Conservation (phyloP, 805 yeast species). For the Limtongia smithiae region DNA sequence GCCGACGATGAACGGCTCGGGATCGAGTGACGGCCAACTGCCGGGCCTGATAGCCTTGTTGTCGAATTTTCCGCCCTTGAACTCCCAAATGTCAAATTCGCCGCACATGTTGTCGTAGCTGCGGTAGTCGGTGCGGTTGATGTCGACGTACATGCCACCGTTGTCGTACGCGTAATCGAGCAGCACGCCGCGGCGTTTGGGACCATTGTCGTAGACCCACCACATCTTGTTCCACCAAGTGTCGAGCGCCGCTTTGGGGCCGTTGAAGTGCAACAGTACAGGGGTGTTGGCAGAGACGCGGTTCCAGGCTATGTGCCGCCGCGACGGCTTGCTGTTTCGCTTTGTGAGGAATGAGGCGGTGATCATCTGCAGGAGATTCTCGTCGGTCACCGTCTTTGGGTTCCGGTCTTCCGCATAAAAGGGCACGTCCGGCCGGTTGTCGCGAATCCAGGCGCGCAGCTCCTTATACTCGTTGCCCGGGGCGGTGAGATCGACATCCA, state of each 20-base stretch:
- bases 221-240: conserved; percentile 25
- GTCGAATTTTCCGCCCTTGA: background rate
- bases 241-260: conserved; percentile 7
- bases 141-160: conserved; percentile 13
- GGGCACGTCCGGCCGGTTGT: background rate
- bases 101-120: conserved; percentile 7
- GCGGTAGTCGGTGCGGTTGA: background rate
- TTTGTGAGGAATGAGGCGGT: background rate
- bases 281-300: conserved; percentile 14
- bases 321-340: background rate
- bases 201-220: conserved; percentile 10
- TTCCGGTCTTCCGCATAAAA: background rate
- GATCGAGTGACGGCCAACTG: conserved; percentile 9
- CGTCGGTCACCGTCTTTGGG: conserved; percentile 1
- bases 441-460: background rate
- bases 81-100: conserved; percentile 2
- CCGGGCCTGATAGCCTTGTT: conserved; percentile 2
- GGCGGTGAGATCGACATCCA: too few species aligned
- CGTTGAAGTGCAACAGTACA: conserved; percentile 15
- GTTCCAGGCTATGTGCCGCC: conserved; percentile 14
- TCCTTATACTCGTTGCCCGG: conserved; percentile 1
- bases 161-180: conserved; percentile 4
- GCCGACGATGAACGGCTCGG: conserved; percentile 11
- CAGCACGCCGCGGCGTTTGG: background rate
- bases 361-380: background rate